Conservation (phyloP, 2,329 filamentous ascomycete species). For the Sarocladium oryzae region DNA sequence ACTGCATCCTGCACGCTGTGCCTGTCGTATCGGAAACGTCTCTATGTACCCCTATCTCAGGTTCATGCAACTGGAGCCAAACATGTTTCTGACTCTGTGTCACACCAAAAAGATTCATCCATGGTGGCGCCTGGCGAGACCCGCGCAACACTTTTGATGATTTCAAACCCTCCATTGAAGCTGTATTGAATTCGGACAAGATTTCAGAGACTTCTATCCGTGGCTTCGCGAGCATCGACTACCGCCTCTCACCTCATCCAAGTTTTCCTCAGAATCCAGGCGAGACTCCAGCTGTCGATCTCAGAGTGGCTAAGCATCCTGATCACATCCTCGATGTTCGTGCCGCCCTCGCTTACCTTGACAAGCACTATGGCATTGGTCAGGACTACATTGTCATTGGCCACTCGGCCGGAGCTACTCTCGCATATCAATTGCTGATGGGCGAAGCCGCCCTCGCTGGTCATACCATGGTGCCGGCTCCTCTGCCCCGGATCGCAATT, state of each 20-base stretch:
- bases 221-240: constrained; percentile 58
- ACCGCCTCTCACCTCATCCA: constrained; percentile 51
- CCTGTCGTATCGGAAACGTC: neutral
- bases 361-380: constrained; percentile 37
- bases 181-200: constrained; percentile 28
- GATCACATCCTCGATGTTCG: constrained; percentile 53
- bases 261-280: constrained; percentile 31
- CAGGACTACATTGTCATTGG: constrained; percentile 51
- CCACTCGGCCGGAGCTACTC: constrained; percentile 57
- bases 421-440: constrained; percentile 56
- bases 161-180: constrained; percentile 38
- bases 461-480: constrained; percentile 18
- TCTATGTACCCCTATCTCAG: neutral
- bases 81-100: constrained; percentile 6
- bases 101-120: constrained; percentile 39
- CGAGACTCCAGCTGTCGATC: constrained; percentile 19
- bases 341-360: constrained; percentile 42
- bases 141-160: constrained; percentile 40
- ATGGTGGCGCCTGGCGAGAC: constrained; percentile 60
- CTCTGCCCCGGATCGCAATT: constrained; percentile 46
- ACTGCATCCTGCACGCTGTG: neutral
- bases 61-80: neutral
- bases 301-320: constrained; percentile 47
- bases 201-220: constrained; percentile 35
- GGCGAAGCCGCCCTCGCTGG: constrained; percentile 24